Base-by-base conservation (phyloP, 2,329 filamentous ascomycete genomes). In the Colletotrichum sp. region DNA sequence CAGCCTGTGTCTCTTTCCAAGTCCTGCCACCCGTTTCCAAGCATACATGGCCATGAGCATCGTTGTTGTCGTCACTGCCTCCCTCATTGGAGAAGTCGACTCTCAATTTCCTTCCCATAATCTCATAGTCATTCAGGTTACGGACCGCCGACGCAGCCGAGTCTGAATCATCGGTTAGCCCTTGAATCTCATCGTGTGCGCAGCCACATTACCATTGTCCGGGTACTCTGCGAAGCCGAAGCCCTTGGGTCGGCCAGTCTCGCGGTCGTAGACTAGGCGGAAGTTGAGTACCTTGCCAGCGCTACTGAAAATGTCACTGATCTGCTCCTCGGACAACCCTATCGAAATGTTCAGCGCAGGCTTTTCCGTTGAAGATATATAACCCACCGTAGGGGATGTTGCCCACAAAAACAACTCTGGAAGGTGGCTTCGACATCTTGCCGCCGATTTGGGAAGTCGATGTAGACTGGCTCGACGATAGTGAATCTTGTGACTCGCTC, bases 51-150 rank as follows among this genome's bases (percentile, higher is more conserved):
- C 61, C 78, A n/a, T 76, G 81, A 55, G 85, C 85, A 77, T 90
- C 92, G 72, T 94, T 92, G 72, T 94, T 92, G 77, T 93, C 93
- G 77, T 91, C 90, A 60, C 92, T 93, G 79, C 94, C 94, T 78
- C 95, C 95, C 83, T 98, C 96, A 84, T 98, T 98, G 75, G 95
- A 97, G 86, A 98, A 99, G 85, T 99, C 97, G 72, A 99, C 97
- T 76, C 96, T 92, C 78, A 99, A 90, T 85, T 98, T 98, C 81
- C 97, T 92, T 71, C 96, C 96, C 93, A 98, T 98, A 82, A 98
- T 93, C 84, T 99, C 96, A 86, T 95, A 93, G 84, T 98, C 96
- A 87, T 99, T 98, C 68, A 99, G 88, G 83, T 99, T 99, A 80
- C 96, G 94, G 64, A 99, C 96, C 4, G 97, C 97, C 3, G 96